Evolutionary conservation across 1,139 yeast species (phyloP), one percentile per base, ranked within the genome.

Genomic region (Eremothecium cymbalariae): DNA sequence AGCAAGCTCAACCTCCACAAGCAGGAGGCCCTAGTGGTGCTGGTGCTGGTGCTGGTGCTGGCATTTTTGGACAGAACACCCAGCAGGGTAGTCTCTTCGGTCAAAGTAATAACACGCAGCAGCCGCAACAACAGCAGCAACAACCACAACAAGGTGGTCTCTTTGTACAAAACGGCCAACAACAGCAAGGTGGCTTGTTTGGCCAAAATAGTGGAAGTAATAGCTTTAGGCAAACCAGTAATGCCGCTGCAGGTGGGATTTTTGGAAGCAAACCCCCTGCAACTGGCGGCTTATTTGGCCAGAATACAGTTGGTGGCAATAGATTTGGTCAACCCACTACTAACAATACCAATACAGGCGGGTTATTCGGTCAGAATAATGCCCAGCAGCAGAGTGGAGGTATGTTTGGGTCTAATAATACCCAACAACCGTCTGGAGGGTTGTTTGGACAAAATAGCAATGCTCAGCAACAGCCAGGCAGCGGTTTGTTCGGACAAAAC

Each of bases 181-280:
- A 27, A 14, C 21, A 17, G 21, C n/a, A 14, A 9, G 28, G 28
- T 11, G 29, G 22, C 40, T 51, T 19, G 44, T 36, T 34, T 33
- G 29, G 62, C 4, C 54, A 58, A 18, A 38, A 39, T 19, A 37
- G 24, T 19, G n/a, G 21, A 18, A 27, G 17, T 6, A 20, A 50
- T 3, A 47, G 65, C 9, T 68, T 71, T 57, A 73, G 73, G 35
- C 12, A 49, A 51, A 13, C 59, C 55, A 11, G 34, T 29, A 27
- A 35, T 31, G 13, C 34, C 41, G 55, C 5, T 40, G 50, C 11
- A 32, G 50, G 18, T 31, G 64, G 70, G 2, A 47, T 66, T 9
- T 68, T 71, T 57, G 74, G 74, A n/a, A 48, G 51, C 13, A 60
- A 57, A 42, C 59, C 62, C n/a, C 43, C 61, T 8, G 25, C 34